Conservation (phyloP, 1,284 basidiomycete genomes). For the Cutaneotrichosporon dermatis region DNA sequence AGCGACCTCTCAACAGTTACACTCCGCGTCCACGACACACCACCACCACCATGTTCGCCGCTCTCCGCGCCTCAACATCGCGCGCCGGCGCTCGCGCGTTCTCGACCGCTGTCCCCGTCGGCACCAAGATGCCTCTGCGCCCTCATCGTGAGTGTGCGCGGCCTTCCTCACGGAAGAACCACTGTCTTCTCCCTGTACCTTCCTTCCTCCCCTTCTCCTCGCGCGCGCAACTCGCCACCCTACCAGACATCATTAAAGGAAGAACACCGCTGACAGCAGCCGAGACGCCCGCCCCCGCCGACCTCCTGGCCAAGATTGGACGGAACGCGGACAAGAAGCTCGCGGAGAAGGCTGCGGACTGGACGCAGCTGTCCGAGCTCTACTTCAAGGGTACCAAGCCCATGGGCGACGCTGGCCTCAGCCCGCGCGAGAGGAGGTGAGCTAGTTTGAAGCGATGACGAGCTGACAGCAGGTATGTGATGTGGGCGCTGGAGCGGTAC, state of each 20-base stretch:
- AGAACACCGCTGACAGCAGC: conserved; percentile 15
- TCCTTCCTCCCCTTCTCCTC: not conserved
- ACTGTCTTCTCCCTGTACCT: not conserved
- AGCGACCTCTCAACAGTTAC: not conserved
- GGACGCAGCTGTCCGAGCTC: conserved; percentile 36
- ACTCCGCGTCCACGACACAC: too few relatives aligned
- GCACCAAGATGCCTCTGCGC: conserved; percentile 28
- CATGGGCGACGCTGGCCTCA: conserved; percentile 35
- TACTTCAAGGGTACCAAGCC: conserved; percentile 31
- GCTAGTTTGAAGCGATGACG: conserved; percentile 6
- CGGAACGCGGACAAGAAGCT: conserved; percentile 41
- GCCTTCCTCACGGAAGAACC: too few relatives aligned
- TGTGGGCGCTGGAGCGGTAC: conserved; percentile 41
- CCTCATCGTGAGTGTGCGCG: conserved; percentile 23
- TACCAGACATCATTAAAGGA: not conserved
- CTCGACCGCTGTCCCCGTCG: conserved; percentile 20
- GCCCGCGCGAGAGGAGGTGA: conserved; percentile 39
- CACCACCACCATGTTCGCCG: conserved; percentile 19
- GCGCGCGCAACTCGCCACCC: not conserved
- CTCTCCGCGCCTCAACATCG: conserved; percentile 29
- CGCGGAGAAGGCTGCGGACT: conserved; percentile 29
- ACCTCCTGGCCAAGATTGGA: conserved; percentile 38
- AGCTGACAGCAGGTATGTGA: conserved; percentile 17
- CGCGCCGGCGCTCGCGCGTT: conserved; percentile 16
- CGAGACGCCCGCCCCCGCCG: conserved; percentile 29